Evolutionary conservation across 1,284 basidiomycete species (phyloP).

Genomic region (Leccinum subrobustum): DNA sequence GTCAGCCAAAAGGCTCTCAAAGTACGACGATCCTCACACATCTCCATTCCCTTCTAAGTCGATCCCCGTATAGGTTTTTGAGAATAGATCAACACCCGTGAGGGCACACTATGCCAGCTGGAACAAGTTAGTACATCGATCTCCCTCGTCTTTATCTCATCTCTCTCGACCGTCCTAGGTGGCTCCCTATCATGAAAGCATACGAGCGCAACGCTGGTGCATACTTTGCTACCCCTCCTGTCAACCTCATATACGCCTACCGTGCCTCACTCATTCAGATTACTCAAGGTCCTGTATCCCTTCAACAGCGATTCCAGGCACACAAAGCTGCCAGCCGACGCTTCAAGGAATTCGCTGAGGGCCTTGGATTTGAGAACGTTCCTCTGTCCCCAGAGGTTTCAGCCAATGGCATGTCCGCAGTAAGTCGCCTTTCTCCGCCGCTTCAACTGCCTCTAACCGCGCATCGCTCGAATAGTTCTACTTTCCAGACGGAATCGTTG

Average conservation of each 20-base stretch:
- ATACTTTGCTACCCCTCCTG: slow-evolving; percentile 95
- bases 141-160: not conserved
- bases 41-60: not conserved
- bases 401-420: slow-evolving; percentile 95
- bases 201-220: slow-evolving; percentile 75
- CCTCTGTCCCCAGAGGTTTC: slow-evolving; percentile 60
- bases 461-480: slow-evolving; percentile 48
- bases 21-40: slow-evolving; percentile 31
- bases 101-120: slow-evolving; percentile 88
- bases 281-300: slow-evolving; percentile 53
- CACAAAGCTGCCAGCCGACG: slow-evolving; percentile 76
- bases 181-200: slow-evolving; percentile 92
- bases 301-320: slow-evolving; percentile 78
- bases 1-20: slow-evolving; percentile 82
- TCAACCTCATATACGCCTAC: slow-evolving; percentile 93
- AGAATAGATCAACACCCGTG: slow-evolving; percentile 69
- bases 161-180: slow-evolving; percentile 43
- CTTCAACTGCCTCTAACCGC: not conserved
- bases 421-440: slow-evolving; percentile 32
- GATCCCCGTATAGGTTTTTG: slow-evolving; percentile 50
- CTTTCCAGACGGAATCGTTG: slow-evolving; percentile 75
- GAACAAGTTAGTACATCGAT: slow-evolving; percentile 57
- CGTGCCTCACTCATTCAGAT: slow-evolving; percentile 80
- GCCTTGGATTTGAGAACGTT: slow-evolving; percentile 76
- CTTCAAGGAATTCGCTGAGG: slow-evolving; percentile 70